Conservation (phyloP, 805 yeast genomes). For the Priceomyces haplophilus region DNA sequence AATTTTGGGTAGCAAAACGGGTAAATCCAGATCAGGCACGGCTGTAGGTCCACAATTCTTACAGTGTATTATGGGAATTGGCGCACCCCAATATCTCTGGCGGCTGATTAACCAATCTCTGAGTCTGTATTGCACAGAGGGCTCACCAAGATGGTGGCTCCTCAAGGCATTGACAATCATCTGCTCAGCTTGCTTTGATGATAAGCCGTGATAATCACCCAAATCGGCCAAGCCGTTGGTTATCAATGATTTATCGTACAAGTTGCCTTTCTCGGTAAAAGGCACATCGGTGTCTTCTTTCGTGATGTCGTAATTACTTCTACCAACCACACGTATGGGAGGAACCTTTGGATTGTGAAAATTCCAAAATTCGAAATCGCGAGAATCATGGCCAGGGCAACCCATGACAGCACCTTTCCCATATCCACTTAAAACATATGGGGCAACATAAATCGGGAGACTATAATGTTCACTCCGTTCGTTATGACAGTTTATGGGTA, state of each 20-base stretch:
- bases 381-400: conserved; percentile 87
- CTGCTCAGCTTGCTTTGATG: conserved; percentile 48
- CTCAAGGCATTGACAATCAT: conserved; percentile 44
- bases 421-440: conserved; percentile 79
- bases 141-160: conserved; percentile 39
- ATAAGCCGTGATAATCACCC: conserved; percentile 48
- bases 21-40: conserved; percentile 84
- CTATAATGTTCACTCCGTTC: conserved; percentile 12
- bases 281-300: conserved; percentile 32
- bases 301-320: conserved; percentile 14
- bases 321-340: conserved; percentile 46
- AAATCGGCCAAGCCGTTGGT: conserved; percentile 24
- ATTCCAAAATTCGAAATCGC: conserved; percentile 83
- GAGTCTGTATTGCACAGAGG: conserved; percentile 55
- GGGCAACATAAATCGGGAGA: conserved; percentile 84
- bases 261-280: conserved; percentile 45
- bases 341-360: conserved; percentile 49
- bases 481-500: conserved; percentile 55
- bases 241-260: conserved; percentile 26
- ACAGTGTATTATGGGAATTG: conserved; percentile 93
- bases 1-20: conserved; percentile 71
- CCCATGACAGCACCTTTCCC: conserved; percentile 98
- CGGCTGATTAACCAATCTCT: conserved; percentile 95
- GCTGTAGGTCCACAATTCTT: conserved; percentile 83
- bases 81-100: conserved; percentile 98